Conservation (phyloP, 306 rosid species). For the Medicago ruthenica region DNA sequence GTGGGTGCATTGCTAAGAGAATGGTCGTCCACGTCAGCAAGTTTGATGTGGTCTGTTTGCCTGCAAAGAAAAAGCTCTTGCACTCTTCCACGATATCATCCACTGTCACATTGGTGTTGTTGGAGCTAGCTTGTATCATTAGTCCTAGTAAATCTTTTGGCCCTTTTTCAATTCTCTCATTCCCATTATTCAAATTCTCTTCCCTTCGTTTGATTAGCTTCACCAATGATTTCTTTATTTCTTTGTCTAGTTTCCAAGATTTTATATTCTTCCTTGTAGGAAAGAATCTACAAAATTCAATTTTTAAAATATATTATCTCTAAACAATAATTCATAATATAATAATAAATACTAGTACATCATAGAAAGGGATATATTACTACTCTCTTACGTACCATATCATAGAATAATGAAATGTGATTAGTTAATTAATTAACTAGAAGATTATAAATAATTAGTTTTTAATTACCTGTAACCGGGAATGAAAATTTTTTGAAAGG, state of each 20-base stretch:
- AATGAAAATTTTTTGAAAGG: conserved; percentile 84
- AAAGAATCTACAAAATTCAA: conserved; percentile 55
- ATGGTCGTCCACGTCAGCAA: conserved; percentile 98
- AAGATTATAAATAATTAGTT: not conserved
- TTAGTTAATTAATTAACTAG: conserved; percentile 1
- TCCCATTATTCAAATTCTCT: conserved; percentile 20
- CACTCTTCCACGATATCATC: conserved; percentile 96
- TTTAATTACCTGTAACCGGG: conserved; percentile 84
- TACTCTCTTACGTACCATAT: not conserved
- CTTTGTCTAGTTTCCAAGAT: conserved; percentile 80
- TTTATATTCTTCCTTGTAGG: conserved; percentile 80
- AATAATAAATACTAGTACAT: not conserved
- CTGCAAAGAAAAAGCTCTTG: conserved; percentile 98
- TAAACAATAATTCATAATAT: not conserved
- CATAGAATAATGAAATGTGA: conserved; percentile 1
- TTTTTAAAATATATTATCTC: not conserved
- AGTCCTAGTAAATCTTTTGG: conserved; percentile 80
- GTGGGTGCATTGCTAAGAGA: conserved; percentile 96
- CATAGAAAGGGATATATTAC: not conserved
- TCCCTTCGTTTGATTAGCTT: conserved; percentile 60
- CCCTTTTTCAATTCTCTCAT: conserved; percentile 38
- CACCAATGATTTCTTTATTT: conserved; percentile 65
- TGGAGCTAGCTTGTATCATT: conserved; percentile 73
- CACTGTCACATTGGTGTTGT: conserved; percentile 56
- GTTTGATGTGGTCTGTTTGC: conserved; percentile 98